These are phyloP conservation scores for Penicillium sp. DNA, from an alignment of 2,329 filamentous ascomycete species.

Conservation along the genomic window DNA sequence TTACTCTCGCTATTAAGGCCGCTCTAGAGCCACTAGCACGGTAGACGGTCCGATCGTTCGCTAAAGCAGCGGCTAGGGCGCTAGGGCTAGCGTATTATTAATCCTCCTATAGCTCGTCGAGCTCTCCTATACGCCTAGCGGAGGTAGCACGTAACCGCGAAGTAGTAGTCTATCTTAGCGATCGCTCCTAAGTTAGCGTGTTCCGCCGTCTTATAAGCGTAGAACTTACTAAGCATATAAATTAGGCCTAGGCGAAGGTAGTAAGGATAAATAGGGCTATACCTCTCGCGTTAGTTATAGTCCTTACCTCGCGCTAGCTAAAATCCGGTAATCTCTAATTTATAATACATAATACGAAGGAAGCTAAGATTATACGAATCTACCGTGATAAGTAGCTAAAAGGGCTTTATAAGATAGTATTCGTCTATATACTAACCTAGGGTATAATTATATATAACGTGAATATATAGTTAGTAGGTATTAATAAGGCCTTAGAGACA, in stretches of 20 bases:
- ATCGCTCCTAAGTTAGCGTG: background rate
- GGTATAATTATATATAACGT: background rate
- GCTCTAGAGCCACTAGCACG: background rate
- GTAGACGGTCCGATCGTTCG: background rate
- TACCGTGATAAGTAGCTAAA: background rate
- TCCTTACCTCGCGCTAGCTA: background rate
- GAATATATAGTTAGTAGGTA: background rate
- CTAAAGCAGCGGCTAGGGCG: background rate
- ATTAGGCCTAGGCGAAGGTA: background rate
- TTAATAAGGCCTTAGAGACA: background rate
- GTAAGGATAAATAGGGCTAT: background rate
- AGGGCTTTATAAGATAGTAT: background rate
- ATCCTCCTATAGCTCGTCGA: background rate
- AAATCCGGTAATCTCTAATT: slow-evolving; percentile 4
- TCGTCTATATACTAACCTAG: background rate
- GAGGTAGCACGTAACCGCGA: slow-evolving; percentile 8
- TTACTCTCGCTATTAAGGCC: background rate
- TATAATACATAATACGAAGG: background rate
- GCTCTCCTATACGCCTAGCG: background rate
- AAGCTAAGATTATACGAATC: background rate
- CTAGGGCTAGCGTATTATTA: background rate
- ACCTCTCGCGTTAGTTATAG: background rate
- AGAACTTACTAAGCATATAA: background rate
- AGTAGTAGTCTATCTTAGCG: background rate
- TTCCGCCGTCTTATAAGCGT: background rate